Percentiles rank a stretch among this genome's conserved stretches.
Conservation (phyloP, 306 rosid genomes). For the Fragaria ananassa region DNA sequence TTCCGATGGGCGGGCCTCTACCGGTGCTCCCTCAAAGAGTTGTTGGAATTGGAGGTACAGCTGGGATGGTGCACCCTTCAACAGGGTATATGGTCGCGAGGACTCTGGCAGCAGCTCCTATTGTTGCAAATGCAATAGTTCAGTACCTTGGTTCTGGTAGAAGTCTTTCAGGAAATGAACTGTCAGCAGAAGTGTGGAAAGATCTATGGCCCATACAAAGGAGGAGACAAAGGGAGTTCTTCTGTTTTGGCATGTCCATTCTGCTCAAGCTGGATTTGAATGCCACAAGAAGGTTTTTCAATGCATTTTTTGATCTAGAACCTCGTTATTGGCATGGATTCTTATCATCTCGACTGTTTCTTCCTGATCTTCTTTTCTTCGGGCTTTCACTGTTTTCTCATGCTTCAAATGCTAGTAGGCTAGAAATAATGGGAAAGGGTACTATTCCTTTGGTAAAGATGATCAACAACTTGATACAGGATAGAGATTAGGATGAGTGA, state of each 20-base stretch:
- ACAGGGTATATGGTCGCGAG: constrained; percentile 99
- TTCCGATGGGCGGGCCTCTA: constrained; percentile 98
- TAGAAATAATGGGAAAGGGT: constrained; percentile 96
- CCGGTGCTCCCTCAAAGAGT: constrained; percentile 95
- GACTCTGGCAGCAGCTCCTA: constrained; percentile 93
- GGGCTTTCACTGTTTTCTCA: constrained; percentile 86
- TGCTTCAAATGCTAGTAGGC: constrained; percentile 81
- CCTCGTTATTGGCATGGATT: constrained; percentile 98
- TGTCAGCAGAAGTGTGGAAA: constrained; percentile 79
- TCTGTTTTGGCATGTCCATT: constrained; percentile 98
- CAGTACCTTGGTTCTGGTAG: constrained; percentile 59
- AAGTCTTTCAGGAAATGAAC: constrained; percentile 47
- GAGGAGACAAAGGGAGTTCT: constrained; percentile 95
- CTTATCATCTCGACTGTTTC: constrained; percentile 87
- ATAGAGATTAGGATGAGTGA: constrained; percentile 54
- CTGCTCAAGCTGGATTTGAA: constrained; percentile 87
- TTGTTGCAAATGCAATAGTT: constrained; percentile 81
- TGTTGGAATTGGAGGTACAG: constrained; percentile 96
- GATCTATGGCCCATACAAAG: constrained; percentile 89
- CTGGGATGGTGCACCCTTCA: constrained; percentile 99
- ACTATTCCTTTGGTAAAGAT: constrained; percentile 88
- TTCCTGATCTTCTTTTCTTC: constrained; percentile 73
- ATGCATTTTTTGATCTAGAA: constrained; percentile 90
- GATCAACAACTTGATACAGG: constrained; percentile 83
- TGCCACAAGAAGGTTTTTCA: constrained; percentile 78